Base-by-base conservation (phyloP, 2,329 filamentous ascomycete genomes). In the Fonsecaea nubica region DNA sequence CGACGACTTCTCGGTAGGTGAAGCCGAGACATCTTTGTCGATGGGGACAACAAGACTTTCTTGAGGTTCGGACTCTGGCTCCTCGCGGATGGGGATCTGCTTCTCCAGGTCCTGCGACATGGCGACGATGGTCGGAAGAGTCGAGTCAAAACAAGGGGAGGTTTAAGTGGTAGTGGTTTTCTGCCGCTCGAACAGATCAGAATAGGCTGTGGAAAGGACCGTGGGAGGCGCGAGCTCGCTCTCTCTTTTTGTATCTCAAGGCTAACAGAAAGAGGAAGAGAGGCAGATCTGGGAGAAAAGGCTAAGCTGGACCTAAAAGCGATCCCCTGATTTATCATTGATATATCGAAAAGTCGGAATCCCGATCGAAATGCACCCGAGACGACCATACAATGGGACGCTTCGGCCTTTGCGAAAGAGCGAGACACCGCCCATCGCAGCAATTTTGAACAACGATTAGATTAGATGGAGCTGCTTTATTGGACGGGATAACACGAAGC, bases 21-120 rank as follows among this genome's bases (percentile, higher is more conserved):
- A 54, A 21, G 33, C 50, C 35, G 48, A 15, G 15, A 58, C 9
- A 21, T 57, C 32, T 32, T 58, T 56, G 45, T 12, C n/a, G 13
- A 58, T 58, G 40, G 62, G 12, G 30, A 25, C 18, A 36, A 38
- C 25, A n/a, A 38, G 13, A 40, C 57, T 61, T 25, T 59, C 52
- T 13, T 50, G 50, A 2, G 54, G n/a, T 30, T 58, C 54, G n/a
- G 36, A 30, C 7, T 50, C 25, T 2, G 25, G 52, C 7, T 25
- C 63, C 10, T 56, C 40, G 7, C 63, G 38, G 38, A 63, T 10
- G 8, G 66, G 55, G 5, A 54, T 32, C 40, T 68, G 62, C 62
- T 67, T 67, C 33, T 62, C 63, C 13, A 48, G 38, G 9, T 62
- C 63, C 35, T n/a, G 12, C n/a, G 63, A 65, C 53, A 65, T 65